These are phyloP conservation scores for Cryptococcus wingfieldii DNA, from an alignment of 1,284 basidiomycete species.

Conservation along the genomic window DNA sequence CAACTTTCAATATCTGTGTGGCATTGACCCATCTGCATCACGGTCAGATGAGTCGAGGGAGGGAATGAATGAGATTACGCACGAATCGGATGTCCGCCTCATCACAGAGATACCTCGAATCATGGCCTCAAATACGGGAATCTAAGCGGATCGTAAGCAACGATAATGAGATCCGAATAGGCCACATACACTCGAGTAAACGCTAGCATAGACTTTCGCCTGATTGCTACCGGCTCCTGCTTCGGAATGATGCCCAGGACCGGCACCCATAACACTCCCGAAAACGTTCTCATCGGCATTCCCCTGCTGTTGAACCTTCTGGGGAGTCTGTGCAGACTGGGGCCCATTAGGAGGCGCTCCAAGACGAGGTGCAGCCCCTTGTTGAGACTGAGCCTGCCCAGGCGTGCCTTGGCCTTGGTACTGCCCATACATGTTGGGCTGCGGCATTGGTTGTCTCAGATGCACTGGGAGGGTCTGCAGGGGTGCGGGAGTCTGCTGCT, in stretches of 20 bases:
- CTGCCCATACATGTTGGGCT: slow-evolving; percentile 16
- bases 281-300: slow-evolving; percentile 33
- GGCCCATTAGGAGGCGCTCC: no score
- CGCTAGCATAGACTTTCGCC: slow-evolving; percentile 45
- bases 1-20: slow-evolving; percentile 98
- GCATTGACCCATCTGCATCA: slow-evolving; percentile 62
- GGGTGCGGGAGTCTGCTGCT: slow-evolving; percentile 25
- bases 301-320: slow-evolving; percentile 4
- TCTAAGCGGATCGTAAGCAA: slow-evolving; percentile 20
- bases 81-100: slow-evolving; percentile 89
- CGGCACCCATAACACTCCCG: slow-evolving; percentile 41
- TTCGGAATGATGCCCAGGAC: slow-evolving; percentile 10
- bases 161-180: neutral
- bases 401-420: slow-evolving; percentile 2
- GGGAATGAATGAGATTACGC: slow-evolving; percentile 51
- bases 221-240: slow-evolving; percentile 22
- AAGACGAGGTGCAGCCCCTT: neutral
- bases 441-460: slow-evolving; percentile 8
- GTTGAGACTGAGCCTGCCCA: slow-evolving; percentile 6
- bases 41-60: neutral
- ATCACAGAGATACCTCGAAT: slow-evolving; percentile 97
- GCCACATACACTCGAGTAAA: slow-evolving; percentile 45
- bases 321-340: no score
- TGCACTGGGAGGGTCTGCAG: slow-evolving; percentile 26
- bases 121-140: slow-evolving; percentile 84